These are phyloP conservation scores for Colletotrichum tamarilloi DNA, from an alignment of 2,329 filamentous ascomycete species.

Conservation along the genomic window DNA sequence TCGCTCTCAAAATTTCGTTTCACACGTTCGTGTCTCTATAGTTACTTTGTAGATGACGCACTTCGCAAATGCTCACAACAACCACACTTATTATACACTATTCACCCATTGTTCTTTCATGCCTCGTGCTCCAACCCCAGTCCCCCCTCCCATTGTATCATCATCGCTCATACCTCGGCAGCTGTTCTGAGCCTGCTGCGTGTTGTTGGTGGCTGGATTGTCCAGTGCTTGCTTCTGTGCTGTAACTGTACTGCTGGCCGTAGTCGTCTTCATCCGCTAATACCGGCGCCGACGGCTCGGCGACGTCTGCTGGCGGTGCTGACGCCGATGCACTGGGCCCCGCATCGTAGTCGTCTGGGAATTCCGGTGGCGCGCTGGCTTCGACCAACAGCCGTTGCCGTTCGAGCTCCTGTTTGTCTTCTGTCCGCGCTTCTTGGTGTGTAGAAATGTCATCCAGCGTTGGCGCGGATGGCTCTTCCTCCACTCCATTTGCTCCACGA, in stretches of 20 bases:
- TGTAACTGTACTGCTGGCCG: constrained; percentile 45
- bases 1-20: constrained; percentile 24
- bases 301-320: constrained; percentile 40
- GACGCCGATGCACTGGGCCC: constrained; percentile 46
- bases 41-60: constrained; percentile 31
- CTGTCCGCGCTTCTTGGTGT: constrained; percentile 51
- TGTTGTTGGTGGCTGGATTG: constrained; percentile 23
- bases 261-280: constrained; percentile 68
- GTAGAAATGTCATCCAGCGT: constrained; percentile 56
- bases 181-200: constrained; percentile 40
- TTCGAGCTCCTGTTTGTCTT: constrained; percentile 86
- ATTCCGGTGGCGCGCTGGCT: constrained; percentile 71
- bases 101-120: constrained; percentile 22
- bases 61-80: constrained; percentile 25
- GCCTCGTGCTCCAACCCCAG: not conserved
- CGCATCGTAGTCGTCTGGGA: constrained; percentile 63
- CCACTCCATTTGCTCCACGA: constrained; percentile 38
- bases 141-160: not conserved
- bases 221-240: constrained; percentile 21
- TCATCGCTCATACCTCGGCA: constrained; percentile 50
- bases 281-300: constrained; percentile 67
- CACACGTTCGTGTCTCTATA: constrained; percentile 30
- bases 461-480: constrained; percentile 55
- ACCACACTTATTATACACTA: constrained; percentile 32
- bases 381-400: constrained; percentile 71